Evolutionary conservation across 805 yeast species (phyloP), one percentile per base, ranked within the genome.

Genomic region (Wickerhamiella brachini): DNA sequence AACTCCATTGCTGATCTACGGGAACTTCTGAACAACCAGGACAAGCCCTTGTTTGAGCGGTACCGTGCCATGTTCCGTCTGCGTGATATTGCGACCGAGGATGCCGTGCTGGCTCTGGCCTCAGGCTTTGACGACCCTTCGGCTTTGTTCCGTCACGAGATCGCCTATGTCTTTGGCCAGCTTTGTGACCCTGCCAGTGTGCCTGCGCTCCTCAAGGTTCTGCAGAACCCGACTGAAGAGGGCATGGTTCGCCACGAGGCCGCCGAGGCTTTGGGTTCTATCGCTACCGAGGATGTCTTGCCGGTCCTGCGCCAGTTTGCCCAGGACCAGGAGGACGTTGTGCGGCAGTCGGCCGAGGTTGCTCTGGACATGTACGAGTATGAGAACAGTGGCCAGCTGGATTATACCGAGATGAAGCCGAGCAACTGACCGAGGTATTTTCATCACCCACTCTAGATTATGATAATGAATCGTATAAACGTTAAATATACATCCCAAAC

Each of bases 161-260:
- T 94, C 61, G 97, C 98, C 22, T 93, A 93, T 65, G 97, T 94
- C 5, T 90, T 94, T 65, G 99, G 99, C 50, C 99, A 93, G 73
- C 74, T 93, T 65, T 85, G 95, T 66, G 87, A 85, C 68, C 96
- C 97, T 24, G 85, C 81, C 38, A 81, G 94, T 39, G 95, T 93
- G 37, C 95, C 97, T 41, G 74, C 90, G 20, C 77, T 94, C 56
- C 76, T 87, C 52, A 81, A 85, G 69, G 87, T 93, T 2, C 76
- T 94, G 60, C 80, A 80, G 59, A 79, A 85, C 66, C 77, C 74
- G 53, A 63, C 69, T 15, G 96, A 93, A 71, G 97, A 95, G 49
- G 95, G 94, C 56, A 93, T 93, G 99, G 98, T 94, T 34, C 83
- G 99, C 71, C 99, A 93, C 66, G 99, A 93, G 71, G 98, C 97